A percentile compares a stretch with the other conserved stretches of the same genome.
Evolutionary conservation across 2,329 filamentous ascomycete genomes (phyloP).

Genomic region (Xylariaceae sp.): DNA sequence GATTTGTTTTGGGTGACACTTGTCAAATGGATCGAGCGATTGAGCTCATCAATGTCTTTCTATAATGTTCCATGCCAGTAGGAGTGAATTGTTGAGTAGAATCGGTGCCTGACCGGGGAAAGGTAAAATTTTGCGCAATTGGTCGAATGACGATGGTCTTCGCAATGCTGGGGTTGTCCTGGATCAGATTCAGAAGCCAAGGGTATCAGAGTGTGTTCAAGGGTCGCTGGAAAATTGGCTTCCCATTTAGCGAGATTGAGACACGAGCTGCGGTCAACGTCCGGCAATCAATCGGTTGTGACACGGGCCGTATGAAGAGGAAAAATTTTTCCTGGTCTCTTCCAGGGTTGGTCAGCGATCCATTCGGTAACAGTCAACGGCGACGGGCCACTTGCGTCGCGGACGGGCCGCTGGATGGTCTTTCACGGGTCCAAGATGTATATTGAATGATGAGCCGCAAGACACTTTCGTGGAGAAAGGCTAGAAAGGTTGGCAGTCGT

Average conservation of each 20-base stretch:
- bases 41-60: neutral
- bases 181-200: neutral
- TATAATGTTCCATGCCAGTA: neutral
- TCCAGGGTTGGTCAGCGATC: conserved; percentile 10
- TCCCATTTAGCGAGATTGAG: conserved; percentile 19
- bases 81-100: neutral
- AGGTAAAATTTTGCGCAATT: neutral
- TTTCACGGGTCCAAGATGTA: too few species aligned
- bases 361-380: neutral
- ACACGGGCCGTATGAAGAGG: conserved; percentile 16
- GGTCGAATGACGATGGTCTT: neutral
- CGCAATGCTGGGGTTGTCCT: neutral
- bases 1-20: neutral
- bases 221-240: conserved; percentile 10
- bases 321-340: conserved; percentile 12
- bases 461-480: too few species aligned
- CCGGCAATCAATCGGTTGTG: conserved; percentile 9
- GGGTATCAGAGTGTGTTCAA: neutral
- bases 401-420: neutral
- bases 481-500: neutral
- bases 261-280: conserved; percentile 11
- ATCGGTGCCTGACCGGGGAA: neutral
- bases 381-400: neutral
- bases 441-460: too few species aligned
- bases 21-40: neutral